Evolutionary conservation across 768 basidiomycete genomes (phyloP), one percentile per base, ranked within the genome.

Genomic region (Hypsizygus marmoreus): DNA sequence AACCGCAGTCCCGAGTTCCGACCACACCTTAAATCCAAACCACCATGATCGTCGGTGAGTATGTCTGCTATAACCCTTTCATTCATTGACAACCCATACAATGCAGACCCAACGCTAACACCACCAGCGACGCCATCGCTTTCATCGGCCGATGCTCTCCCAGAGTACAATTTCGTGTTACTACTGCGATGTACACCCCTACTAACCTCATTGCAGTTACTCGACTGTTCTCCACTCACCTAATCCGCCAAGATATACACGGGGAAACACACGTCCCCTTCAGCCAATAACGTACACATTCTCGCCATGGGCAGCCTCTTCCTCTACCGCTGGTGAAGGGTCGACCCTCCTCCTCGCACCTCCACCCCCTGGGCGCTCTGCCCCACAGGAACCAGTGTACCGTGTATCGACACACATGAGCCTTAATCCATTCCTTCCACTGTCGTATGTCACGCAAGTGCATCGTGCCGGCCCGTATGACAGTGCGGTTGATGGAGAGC

Each of bases 391-490:
- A 25, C 71, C 74, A 1, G 40, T 72, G 12, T 76, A 75, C 44
- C 66, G 67, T n/a, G 69, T 78, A 25, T 61, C 69, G 4, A 71
- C 72, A 1, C 55, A 64, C 4, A 62, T 78, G 23, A 71, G 76
- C 45, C 62, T 77, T 13, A 71, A 73, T 45, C 76, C 75, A 2
- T 74, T 77, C 40, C 60, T 72, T 1, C 75, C 75, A 8, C 54
- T 77, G 2, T 73, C 72, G 2, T 74, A 73, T 45, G 55, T 70
- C 11, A 78, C 76, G 1, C 63, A 63, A 13, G 60, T 78, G 3
- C 55, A 59, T 29, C 56, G 69, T 6, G 56, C 59, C 7, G 58
- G 52, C 13, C 46, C 46, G 10, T 55, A 59, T 12, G 56, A 63
- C 29, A 63, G 60, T 5, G 55, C 59, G 9, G 50, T 63, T 22